phyloP scores from a whole-genome alignment of 73 alveolate species.

The Paramecium octaurelia region DNA sequence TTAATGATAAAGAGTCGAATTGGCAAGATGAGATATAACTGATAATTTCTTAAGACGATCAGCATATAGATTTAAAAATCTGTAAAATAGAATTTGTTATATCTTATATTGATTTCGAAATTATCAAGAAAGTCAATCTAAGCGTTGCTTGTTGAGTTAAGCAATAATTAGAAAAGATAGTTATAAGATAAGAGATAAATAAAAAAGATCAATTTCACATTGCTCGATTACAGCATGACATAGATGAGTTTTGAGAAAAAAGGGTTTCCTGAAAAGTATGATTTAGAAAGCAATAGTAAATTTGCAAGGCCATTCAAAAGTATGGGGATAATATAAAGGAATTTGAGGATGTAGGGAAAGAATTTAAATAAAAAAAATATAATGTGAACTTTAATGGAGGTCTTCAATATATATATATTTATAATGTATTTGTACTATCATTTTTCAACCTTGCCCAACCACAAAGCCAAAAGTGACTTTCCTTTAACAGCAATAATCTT shows the following conservation, averaged over 20 bases:
- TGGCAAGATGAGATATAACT: conserved; percentile 91
- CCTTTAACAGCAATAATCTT: conserved; percentile 76
- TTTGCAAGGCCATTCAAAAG: no score
- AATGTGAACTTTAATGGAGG: not conserved
- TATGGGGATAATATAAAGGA: conserved; percentile 80
- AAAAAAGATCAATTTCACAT: no score
- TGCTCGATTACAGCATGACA: conserved; percentile 84
- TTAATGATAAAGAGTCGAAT: conserved; percentile 78
- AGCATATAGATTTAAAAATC: conserved; percentile 86
- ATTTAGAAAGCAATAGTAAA: no score
- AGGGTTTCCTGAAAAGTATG: conserved; percentile 86
- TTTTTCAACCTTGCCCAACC: conserved; percentile 74
- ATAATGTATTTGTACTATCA: conserved; percentile 11
- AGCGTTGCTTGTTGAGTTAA: conserved; percentile 66
- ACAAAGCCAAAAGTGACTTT: conserved; percentile 71
- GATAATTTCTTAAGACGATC: conserved; percentile 84
- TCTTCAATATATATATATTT: not conserved
- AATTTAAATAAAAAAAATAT: conserved; percentile 29
- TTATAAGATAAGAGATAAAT: not conserved
- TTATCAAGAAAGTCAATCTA: conserved; percentile 83
- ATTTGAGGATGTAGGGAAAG: conserved; percentile 56
- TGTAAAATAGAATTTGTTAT: not conserved
- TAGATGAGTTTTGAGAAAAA: conserved; percentile 77
- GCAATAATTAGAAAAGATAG: conserved; percentile 5
- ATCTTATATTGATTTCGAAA: conserved; percentile 76